Conservation (phyloP, 2,329 filamentous ascomycete species). For the Botrytis byssoidea region DNA sequence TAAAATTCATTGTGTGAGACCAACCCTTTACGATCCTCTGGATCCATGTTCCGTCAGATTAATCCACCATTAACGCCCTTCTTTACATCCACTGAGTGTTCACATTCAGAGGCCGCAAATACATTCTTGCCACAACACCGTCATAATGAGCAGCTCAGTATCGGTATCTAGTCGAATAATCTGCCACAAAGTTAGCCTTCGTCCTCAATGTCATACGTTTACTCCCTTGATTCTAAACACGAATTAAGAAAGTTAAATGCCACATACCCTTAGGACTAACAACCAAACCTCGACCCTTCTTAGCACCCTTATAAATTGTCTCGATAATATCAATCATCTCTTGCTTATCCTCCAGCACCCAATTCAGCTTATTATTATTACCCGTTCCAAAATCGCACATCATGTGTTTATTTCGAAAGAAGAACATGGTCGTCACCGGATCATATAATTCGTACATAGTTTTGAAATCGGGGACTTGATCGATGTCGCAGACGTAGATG, state of each 20-base stretch:
- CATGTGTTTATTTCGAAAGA: constrained; percentile 98
- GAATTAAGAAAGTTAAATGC: background rate
- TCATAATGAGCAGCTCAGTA: constrained; percentile 47
- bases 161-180: constrained; percentile 67
- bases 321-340: constrained; percentile 98
- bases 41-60: constrained; percentile 10
- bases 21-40: constrained; percentile 38
- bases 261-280: constrained; percentile 77
- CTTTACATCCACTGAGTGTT: constrained; percentile 1
- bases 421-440: constrained; percentile 93
- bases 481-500: constrained; percentile 92
- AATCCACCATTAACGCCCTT: constrained; percentile 22
- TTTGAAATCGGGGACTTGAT: constrained; percentile 89
- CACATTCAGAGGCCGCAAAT: background rate
- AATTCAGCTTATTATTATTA: constrained; percentile 98
- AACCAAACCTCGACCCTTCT: constrained; percentile 94
- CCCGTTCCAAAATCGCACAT: constrained; percentile 97
- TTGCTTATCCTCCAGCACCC: constrained; percentile 95
- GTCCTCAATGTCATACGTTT: background rate
- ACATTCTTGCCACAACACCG: background rate
- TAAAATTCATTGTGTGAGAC: constrained; percentile 38
- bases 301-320: constrained; percentile 96
- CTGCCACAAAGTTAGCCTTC: constrained; percentile 25
- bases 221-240: too few relatives aligned
- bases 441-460: constrained; percentile 94